Evolutionary conservation across 2,329 filamentous ascomycete species (phyloP), one percentile per base, ranked within the genome.

Genomic region (Didymella exigua): DNA sequence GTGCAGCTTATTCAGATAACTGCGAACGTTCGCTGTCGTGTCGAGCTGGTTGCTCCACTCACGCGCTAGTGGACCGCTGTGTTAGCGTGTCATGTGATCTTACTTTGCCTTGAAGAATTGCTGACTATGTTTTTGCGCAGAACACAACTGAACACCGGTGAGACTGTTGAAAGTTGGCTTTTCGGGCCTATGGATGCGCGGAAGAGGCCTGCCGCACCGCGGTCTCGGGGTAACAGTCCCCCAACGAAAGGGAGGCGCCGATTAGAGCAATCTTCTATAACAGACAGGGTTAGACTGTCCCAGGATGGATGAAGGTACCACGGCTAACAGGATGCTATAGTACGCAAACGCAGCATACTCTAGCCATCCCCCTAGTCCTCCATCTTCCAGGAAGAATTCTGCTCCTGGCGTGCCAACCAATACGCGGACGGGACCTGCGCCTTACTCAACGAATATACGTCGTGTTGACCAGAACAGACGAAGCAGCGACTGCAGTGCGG

Each of bases 211-310:
- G 31, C 49, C 6, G 52, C 45, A 6, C 34, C 63, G 45, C 49
- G 48, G 6, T 61, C 62, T 29, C 53, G 59, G 18, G 62, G 61
- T 3, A 48, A 58, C 8, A 69, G 65, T 41, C 66, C 66, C 40
- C 62, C 65, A 9, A 42, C 58, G 2, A 65, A 70, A 38, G 46
- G 64, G 18, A 52, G 38, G 27, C 60, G 60, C 6, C 31, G 40
- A 37, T 37, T 36, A 3, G 50, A 57, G 13, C 49, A 49, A 23
- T 24, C 23, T 2, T 27, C 34, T 4, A 13, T 18, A 34, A 16
- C 38, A 33, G 45, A 57, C 13, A 58, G 51, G 53, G 57, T 59
- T 21, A 46, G 41, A 13, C 6, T 19, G 5, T 21, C 30, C 10
- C 29, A 11, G 16, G 5, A 18, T 18, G 5, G 18, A 31, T 13